Conservation (phyloP, 192 early-diverging fungal genomes). For the Backusella tuberculispora region DNA sequence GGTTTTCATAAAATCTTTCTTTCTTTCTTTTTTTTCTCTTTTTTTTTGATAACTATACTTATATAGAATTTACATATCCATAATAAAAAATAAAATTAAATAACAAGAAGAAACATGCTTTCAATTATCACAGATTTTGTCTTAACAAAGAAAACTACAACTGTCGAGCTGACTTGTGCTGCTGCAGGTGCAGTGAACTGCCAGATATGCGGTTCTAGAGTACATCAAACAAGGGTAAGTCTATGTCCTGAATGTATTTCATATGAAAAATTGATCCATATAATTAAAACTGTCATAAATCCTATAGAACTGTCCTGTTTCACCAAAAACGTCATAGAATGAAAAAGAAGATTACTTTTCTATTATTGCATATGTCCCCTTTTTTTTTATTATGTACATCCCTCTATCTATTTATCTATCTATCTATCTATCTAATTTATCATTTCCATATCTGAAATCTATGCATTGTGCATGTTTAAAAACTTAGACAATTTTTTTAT, state of each 20-base stretch:
- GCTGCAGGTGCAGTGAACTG: neutral
- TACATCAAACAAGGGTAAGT: slow-evolving; percentile 42
- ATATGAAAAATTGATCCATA: neutral
- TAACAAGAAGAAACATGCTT: neutral
- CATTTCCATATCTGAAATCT: too few species aligned
- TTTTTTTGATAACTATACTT: neutral
- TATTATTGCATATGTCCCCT: neutral
- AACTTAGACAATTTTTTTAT: too few species aligned
- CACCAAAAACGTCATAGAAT: slow-evolving; percentile 17
- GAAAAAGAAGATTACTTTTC: neutral
- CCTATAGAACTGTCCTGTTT: slow-evolving; percentile 34
- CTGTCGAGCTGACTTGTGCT: neutral
- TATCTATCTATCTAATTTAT: too few species aligned
- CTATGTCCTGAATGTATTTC: too few species aligned
- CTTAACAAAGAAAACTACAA: neutral
- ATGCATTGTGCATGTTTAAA: neutral
- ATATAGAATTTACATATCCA: neutral
- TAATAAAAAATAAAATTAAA: neutral
- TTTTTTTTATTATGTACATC: too few species aligned
- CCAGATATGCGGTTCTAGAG: slow-evolving; percentile 35
- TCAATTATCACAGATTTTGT: neutral
- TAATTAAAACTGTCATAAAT: neutral
- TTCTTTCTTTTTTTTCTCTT: slow-evolving; percentile 8
- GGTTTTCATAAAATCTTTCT: neutral
- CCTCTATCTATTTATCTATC: too few species aligned